Evolutionary conservation across 345 rosid genomes (phyloP).

Genomic region (Corymbia maculata): DNA sequence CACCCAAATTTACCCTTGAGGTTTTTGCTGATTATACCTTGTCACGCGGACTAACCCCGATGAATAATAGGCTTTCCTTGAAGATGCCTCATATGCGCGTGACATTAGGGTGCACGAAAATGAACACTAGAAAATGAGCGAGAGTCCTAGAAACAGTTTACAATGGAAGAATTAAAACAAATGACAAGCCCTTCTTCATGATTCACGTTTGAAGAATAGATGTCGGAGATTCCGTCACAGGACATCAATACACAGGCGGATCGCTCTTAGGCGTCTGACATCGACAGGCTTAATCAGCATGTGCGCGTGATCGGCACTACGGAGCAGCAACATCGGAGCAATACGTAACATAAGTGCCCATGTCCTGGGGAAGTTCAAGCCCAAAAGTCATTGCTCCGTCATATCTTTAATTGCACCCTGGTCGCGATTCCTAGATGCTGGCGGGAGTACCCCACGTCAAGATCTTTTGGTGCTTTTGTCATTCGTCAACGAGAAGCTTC

Average conservation of each 20-base stretch:
- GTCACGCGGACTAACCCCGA: neutral
- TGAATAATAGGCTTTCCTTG: neutral
- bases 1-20: neutral
- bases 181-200: neutral
- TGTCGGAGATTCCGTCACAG: neutral
- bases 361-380: neutral
- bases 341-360: neutral
- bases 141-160: neutral
- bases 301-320: fast-evolving
- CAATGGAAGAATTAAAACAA: neutral
- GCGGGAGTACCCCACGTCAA: neutral
- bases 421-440: neutral
- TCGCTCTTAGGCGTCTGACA: neutral
- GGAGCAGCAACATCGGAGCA: neutral
- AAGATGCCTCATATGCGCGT: neutral
- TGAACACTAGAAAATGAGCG: neutral
- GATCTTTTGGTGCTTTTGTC: neutral
- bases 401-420: neutral
- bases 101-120: neutral
- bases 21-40: neutral
- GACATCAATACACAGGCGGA: neutral
- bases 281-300: neutral
- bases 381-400: neutral
- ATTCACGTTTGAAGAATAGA: neutral
- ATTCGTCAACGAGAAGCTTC: neutral